Percentiles rank a stretch among this genome's conserved stretches.
These are phyloP conservation scores for Blastocystis sp. DNA, from an alignment of 352 stramenopile species.

Conservation along the genomic window DNA sequence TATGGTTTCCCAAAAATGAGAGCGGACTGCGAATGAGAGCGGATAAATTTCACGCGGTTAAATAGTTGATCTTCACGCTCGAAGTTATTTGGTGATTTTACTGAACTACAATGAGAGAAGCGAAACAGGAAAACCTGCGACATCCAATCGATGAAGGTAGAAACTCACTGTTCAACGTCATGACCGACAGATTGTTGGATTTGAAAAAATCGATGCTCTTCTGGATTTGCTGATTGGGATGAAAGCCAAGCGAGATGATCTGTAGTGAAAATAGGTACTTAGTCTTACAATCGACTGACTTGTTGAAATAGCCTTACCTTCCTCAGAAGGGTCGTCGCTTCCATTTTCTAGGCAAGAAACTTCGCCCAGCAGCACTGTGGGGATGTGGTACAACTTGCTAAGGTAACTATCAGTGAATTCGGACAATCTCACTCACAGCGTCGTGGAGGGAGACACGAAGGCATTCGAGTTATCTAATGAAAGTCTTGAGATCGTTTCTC, in stretches of 20 bases:
- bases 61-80: background rate
- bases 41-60: background rate
- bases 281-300: background rate
- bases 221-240: slow-evolving; percentile 37
- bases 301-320: background rate
- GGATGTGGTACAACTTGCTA: slow-evolving; percentile 6
- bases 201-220: background rate
- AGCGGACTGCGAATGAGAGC: background rate
- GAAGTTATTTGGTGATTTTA: background rate
- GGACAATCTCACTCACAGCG: background rate
- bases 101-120: background rate
- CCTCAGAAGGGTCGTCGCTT: background rate
- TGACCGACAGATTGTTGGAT: background rate
- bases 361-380: background rate
- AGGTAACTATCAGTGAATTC: background rate
- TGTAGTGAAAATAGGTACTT: background rate
- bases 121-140: background rate
- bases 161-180: background rate
- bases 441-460: slow-evolving; percentile 33
- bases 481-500: background rate
- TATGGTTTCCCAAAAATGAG: slow-evolving; percentile 3
- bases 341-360: background rate
- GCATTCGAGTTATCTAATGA: background rate
- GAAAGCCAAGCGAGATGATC: slow-evolving; percentile 12
- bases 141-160: slow-evolving; percentile 13